Base-by-base conservation (phyloP, 2,329 filamentous ascomycete species). In the Helminthosporium solani region DNA sequence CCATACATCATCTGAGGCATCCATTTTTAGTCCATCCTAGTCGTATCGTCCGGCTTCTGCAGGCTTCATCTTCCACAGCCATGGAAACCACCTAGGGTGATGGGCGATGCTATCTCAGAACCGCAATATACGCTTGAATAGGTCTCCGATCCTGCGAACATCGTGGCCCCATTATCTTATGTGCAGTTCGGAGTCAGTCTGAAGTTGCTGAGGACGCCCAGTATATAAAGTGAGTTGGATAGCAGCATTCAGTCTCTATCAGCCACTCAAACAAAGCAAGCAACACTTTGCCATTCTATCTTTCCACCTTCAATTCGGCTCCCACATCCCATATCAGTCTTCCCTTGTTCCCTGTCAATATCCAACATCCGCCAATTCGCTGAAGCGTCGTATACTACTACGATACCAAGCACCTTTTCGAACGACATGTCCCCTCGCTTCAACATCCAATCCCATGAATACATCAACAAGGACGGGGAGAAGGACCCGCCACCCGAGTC, bases 401-500 rank as follows among this genome's bases (percentile, higher is more conserved):
- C n/a, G n/a, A n/a, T 21, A 14, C 14, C 12, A 31, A 31, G 25
- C 33, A 16, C 23, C 16, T 12, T 21, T 14, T n/a, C 28, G 9
- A 15, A 14, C 14, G 8, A n/a, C 16, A 46, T 46, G 44, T 28
- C 44, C 36, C 44, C 37, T 5, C 36, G 21, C 12, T 28, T 41
- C 31, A 25, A 15, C n/a, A 21, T 47, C 27, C 40, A 34, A 7
- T 40, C 44, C 11, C n/a, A 33, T 33, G 33, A 15, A 14, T 3
- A 16, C 7, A 16, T 36, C 16, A 9, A 14, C 15, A 42, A 28
- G 18, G 20, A 33, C 11, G 40, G 40, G 18, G 23, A 42, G n/a
- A 37, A 36, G 18, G 44, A 46, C 11, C 38, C 38, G 1, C 23
- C 42, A n/a, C 52, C 50, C 12, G 46, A 52, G 2, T 53, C 60